phyloP scores from a whole-genome alignment of 2,329 filamentous ascomycete genomes.

The Penicillium frequentans region DNA sequence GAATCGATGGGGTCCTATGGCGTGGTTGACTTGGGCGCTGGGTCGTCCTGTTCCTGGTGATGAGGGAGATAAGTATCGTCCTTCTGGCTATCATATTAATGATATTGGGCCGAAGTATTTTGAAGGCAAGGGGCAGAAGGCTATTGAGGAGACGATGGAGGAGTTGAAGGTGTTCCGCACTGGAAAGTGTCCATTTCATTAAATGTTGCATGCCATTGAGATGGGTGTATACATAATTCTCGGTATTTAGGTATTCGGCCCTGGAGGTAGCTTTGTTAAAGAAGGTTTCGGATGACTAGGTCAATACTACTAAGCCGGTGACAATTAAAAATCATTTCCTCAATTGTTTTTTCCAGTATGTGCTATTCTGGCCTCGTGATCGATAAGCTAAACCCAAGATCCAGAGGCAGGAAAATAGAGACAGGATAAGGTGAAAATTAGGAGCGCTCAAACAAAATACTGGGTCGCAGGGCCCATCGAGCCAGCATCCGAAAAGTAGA shows the following conservation, averaged over 20 bases:
- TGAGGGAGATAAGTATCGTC: constrained; percentile 47
- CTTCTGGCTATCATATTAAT: constrained; percentile 50
- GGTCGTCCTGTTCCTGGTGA: constrained; percentile 52
- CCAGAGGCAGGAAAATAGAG: constrained; percentile 32
- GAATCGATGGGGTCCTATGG: constrained; percentile 63
- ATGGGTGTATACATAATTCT: background rate
- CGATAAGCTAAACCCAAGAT: constrained; percentile 12
- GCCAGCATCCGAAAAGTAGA: constrained; percentile 23
- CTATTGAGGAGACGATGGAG: constrained; percentile 32
- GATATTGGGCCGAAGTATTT: constrained; percentile 64
- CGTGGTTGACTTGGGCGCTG: constrained; percentile 49
- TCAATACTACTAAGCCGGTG: background rate
- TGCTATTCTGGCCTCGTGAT: constrained; percentile 29
- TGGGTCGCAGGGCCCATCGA: constrained; percentile 23
- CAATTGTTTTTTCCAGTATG: constrained; percentile 36
- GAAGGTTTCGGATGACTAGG: background rate
- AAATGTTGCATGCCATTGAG: background rate
- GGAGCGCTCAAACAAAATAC: constrained; percentile 39
- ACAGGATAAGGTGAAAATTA: constrained; percentile 35
- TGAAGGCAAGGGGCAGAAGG: constrained; percentile 49
- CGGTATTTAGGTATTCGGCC: too few relatives aligned
- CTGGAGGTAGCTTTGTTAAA: background rate
- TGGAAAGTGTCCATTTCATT: constrained; percentile 52
- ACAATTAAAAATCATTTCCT: constrained; percentile 16
- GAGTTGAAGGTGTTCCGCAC: constrained; percentile 47